These are phyloP conservation scores for Nothomitra cinnamomea DNA, from an alignment of 2,329 filamentous ascomycete species.

Conservation along the genomic window DNA sequence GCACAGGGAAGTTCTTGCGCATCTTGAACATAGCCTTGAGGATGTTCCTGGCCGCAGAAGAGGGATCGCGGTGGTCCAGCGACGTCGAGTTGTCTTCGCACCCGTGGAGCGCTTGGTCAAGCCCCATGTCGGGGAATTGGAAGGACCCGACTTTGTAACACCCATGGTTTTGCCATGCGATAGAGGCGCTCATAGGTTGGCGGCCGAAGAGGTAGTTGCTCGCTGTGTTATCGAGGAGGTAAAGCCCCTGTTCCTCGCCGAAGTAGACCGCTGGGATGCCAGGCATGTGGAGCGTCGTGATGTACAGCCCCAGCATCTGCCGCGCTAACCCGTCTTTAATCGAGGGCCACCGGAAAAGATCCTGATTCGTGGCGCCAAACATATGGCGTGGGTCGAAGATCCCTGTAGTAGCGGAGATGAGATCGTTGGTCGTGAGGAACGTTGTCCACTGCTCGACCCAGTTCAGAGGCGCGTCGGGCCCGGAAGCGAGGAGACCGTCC, in stretches of 20 bases:
- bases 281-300: conserved; percentile 41
- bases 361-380: conserved; percentile 48
- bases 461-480: conserved; percentile 18
- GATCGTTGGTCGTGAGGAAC: conserved; percentile 40
- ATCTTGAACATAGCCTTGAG: conserved; percentile 46
- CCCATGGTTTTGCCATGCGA: conserved; percentile 47
- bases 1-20: conserved; percentile 35
- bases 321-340: conserved; percentile 38
- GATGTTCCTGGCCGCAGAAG: conserved; percentile 42
- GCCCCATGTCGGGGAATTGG: conserved; percentile 40
- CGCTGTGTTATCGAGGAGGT: conserved; percentile 45
- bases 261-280: conserved; percentile 38
- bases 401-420: conserved; percentile 42
- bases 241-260: conserved; percentile 50
- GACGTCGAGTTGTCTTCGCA: conserved; percentile 40
- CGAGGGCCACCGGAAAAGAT: conserved; percentile 47
- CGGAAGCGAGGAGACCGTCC: conserved; percentile 18
- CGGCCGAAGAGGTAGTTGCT: conserved; percentile 49
- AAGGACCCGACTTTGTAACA: conserved; percentile 40
- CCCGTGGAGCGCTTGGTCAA: conserved; percentile 34
- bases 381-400: conserved; percentile 46
- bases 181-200: conserved; percentile 41
- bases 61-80: conserved; percentile 44
- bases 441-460: conserved; percentile 37
- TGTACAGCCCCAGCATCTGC: conserved; percentile 38